Evolutionary conservation across 1,284 basidiomycete genomes (phyloP).

Genomic region (Pseudozyma sp.): DNA sequence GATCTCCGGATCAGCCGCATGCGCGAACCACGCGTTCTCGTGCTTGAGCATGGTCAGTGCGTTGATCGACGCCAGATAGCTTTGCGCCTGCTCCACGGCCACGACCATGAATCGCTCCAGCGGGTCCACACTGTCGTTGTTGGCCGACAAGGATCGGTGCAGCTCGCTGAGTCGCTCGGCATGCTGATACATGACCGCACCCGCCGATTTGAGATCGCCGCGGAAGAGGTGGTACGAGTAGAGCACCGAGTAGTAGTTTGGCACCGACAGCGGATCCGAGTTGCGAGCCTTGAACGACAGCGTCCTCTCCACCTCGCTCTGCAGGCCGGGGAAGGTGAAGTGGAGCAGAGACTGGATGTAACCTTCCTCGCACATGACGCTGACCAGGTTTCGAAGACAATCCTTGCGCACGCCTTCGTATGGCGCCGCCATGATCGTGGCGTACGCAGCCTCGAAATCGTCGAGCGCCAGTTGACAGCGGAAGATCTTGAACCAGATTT

Average conservation of each 20-base stretch:
- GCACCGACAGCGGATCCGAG: constrained; percentile 84
- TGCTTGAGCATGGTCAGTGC: constrained; percentile 84
- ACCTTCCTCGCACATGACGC: constrained; percentile 91
- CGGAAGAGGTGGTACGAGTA: constrained; percentile 79
- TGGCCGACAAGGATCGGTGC: constrained; percentile 15
- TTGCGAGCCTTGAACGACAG: constrained; percentile 94
- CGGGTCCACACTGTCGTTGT: constrained; percentile 23
- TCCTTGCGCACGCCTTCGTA: constrained; percentile 84
- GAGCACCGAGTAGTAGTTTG: constrained; percentile 91
- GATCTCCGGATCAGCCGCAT: constrained; percentile 42
- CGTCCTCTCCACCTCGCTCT: constrained; percentile 87
- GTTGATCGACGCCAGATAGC: constrained; percentile 87
- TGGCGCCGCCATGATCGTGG: constrained; percentile 56
- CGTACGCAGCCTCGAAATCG: constrained; percentile 54
- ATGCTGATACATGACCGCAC: constrained; percentile 87
- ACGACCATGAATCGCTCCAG: constrained; percentile 70
- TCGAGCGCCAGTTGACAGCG: constrained; percentile 56
- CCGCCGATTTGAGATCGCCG: constrained; percentile 67
- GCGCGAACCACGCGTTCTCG: constrained; percentile 84
- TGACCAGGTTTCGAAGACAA: constrained; percentile 93
- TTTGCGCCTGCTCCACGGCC: constrained; percentile 80
- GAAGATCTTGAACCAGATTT: constrained; percentile 61
- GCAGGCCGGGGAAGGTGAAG: constrained; percentile 86
- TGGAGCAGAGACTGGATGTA: constrained; percentile 82
- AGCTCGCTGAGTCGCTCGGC: constrained; percentile 79